These are phyloP conservation scores for Cyclotella kingstonii DNA, from an alignment of 108 stramenopile species.

Conservation along the genomic window DNA sequence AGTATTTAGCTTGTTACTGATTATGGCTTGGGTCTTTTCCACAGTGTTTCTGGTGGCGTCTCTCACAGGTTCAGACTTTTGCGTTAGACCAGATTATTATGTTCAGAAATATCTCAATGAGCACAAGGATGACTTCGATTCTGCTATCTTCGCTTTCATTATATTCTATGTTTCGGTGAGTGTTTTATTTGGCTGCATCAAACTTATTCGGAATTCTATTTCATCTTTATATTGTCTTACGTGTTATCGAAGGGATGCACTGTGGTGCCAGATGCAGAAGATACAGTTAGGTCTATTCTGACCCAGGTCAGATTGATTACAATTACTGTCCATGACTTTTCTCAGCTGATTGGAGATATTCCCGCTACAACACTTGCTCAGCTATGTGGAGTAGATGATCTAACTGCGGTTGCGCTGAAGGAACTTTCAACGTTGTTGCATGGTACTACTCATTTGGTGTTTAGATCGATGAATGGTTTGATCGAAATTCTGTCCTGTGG, in stretches of 20 bases:
- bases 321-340: constrained; percentile 2
- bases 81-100: constrained; percentile 25
- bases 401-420: constrained; percentile 4
- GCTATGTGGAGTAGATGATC: constrained; percentile 12
- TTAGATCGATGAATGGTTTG: constrained; percentile 10
- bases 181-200: background rate
- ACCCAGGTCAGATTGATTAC: background rate
- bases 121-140: constrained; percentile 22
- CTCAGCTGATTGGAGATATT: constrained; percentile 9
- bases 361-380: background rate
- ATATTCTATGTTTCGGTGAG: constrained; percentile 37
- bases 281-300: background rate
- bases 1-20: constrained; percentile 24
- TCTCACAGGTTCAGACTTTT: constrained; percentile 43
- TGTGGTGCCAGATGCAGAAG: constrained; percentile 3
- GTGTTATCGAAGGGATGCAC: constrained; percentile 20
- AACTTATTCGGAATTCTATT: background rate
- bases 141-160: constrained; percentile 16
- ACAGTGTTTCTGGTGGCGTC: constrained; percentile 21
- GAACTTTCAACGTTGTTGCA: constrained; percentile 5
- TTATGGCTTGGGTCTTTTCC: constrained; percentile 22
- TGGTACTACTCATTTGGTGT: constrained; percentile 4
- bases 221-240: background rate
- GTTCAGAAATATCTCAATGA: constrained; percentile 5
- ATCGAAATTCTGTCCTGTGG: constrained; percentile 10